phyloP scores from a whole-genome alignment of 2,329 filamentous ascomycete species.

The Didymella pinodella region DNA sequence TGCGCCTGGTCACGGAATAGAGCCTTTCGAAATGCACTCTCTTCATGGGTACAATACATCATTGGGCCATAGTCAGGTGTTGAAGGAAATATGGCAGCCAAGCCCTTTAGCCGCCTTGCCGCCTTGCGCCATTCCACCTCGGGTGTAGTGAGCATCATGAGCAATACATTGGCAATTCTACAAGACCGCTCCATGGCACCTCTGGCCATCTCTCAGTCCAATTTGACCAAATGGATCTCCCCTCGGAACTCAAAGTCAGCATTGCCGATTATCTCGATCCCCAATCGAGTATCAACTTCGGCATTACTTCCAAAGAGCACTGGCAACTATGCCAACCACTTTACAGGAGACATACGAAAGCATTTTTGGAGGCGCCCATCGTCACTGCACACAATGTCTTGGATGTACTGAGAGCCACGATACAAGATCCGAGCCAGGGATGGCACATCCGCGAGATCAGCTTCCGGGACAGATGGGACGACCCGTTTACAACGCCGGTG shows the following conservation, averaged over 20 bases:
- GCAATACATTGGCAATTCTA: neutral
- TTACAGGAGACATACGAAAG: neutral
- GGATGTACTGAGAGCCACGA: neutral
- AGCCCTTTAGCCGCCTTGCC: neutral
- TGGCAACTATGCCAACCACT: constrained; percentile 2
- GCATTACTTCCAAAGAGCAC: constrained; percentile 2
- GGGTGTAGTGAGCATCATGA: neutral
- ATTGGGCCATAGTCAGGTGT: neutral
- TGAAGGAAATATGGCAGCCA: neutral
- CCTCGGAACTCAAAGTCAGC: constrained; percentile 1
- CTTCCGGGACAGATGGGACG: neutral
- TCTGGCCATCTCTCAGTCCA: neutral
- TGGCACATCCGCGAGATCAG: constrained; percentile 3
- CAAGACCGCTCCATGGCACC: neutral
- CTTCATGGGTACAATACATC: neutral
- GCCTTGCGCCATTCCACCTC: constrained; percentile 1
- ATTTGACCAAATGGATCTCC: neutral
- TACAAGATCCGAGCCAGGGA: neutral
- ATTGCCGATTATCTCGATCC: constrained; percentile 3
- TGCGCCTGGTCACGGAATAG: neutral
- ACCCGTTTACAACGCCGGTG: neutral
- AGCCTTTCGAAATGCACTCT: neutral
- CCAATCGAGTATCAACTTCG: constrained; percentile 4
- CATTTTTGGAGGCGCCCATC: neutral
- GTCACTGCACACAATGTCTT: neutral